phyloP scores from a whole-genome alignment of 2,329 filamentous ascomycete genomes.

The Colletotrichum scovillei region DNA sequence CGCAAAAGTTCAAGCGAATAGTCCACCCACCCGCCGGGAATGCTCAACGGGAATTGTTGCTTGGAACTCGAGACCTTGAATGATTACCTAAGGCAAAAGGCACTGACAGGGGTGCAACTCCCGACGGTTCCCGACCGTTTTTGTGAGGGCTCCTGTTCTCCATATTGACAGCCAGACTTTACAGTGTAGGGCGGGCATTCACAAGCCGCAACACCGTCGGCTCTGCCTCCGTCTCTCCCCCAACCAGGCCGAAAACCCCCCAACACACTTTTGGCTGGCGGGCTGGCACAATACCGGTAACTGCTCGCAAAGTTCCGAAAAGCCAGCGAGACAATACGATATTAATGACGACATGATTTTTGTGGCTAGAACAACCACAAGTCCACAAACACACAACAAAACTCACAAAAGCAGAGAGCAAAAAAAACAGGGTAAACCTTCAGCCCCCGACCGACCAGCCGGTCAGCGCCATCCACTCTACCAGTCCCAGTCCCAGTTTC shows the following conservation, averaged over 20 bases:
- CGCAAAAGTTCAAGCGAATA: neutral
- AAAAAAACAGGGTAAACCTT: neutral
- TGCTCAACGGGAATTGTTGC: neutral
- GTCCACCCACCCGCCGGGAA: too few species aligned
- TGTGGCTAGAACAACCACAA: neutral
- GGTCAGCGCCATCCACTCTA: neutral
- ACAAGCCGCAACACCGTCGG: neutral
- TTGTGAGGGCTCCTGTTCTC: neutral
- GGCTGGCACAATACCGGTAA: neutral
- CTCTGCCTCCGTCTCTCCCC: neutral
- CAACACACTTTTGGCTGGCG: neutral
- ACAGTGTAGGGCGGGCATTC: neutral
- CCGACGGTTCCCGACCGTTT: conserved; percentile 19
- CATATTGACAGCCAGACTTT: neutral
- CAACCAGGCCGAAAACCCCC: neutral
- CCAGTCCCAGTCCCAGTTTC: too few species aligned
- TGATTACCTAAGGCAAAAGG: neutral
- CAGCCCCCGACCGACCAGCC: neutral
- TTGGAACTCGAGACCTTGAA: neutral
- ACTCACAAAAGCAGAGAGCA: neutral
- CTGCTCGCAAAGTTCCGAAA: neutral
- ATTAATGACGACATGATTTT: neutral
- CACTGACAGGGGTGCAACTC: neutral
- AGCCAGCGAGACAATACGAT: neutral
- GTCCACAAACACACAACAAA: neutral